Base-by-base conservation (phyloP, 768 basidiomycete species). In the Glaciozyma antarctica region DNA sequence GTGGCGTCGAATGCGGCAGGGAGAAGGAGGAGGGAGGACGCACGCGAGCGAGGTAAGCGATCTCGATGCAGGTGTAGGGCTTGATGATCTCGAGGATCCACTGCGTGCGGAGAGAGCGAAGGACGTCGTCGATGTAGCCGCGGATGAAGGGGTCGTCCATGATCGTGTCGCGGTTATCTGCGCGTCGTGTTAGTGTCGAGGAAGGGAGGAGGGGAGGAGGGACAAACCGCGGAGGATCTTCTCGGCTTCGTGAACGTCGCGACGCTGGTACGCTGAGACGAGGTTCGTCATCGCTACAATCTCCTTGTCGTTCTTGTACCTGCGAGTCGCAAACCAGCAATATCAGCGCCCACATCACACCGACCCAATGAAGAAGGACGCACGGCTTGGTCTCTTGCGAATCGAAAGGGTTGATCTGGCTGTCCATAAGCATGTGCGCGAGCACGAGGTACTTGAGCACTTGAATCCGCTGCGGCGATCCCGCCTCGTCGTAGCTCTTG, bases 351-450 rank as follows among this genome's bases (percentile, higher is more conserved):
- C 28, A 7, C 12, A 1, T 6, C 30, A 4, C 28, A 21, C 2
- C 9, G 6, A 48, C 15, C 45, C 6, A 16, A 22, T 13, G 30
- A 51, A 41, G n/a, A 65, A 28, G 3, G 10, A 67, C 68, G 30
- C 75, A 97, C 84, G 95, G 95, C 75, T 99, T 99, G 16, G 95
- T 98, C 80, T 99, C 95, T 77, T 99, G 95, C 75, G 90, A 92
- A 78, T 98, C 95, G 74, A 99, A 99, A 0, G 95, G 95, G 76
- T 99, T 97, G 77, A 99, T 95, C 75, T 95, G 91, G 74, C 90
- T 93, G 44, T 93, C 95, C 58, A 89, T 97, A 64, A 99, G 80
- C 94, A 99, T 97, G 77, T 98, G 92, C 6, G 92, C 90, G 49
- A 99, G 81, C 3, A 99, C 95, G 22, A 99, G 83, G 76, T 99